These are phyloP conservation scores for Ceratocystis albifundus DNA, from an alignment of 2,329 filamentous ascomycete genomes.

Conservation along the genomic window DNA sequence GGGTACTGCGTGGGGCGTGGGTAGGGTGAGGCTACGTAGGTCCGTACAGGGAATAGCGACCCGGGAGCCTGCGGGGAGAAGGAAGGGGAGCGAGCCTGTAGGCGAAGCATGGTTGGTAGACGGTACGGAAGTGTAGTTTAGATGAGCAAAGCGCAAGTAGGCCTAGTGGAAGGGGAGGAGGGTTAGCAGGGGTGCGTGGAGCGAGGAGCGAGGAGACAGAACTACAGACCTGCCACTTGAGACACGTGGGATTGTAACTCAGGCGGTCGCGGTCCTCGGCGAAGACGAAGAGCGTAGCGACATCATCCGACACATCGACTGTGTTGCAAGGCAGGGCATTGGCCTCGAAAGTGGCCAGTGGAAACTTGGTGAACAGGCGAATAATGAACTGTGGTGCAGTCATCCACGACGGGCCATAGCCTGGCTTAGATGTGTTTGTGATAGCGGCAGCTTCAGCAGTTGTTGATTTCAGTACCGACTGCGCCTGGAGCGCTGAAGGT, in stretches of 20 bases:
- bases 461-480: background rate
- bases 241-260: constrained; percentile 82
- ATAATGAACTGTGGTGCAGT: constrained; percentile 64
- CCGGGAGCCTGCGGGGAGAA: constrained; percentile 45
- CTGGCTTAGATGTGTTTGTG: background rate
- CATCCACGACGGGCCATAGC: constrained; percentile 33
- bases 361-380: constrained; percentile 72
- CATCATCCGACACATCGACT: constrained; percentile 31
- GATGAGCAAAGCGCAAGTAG: constrained; percentile 64
- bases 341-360: constrained; percentile 60
- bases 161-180: constrained; percentile 41
- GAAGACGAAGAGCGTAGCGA: constrained; percentile 65
- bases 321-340: constrained; percentile 61
- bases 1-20: constrained; percentile 29
- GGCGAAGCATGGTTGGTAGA: constrained; percentile 93
- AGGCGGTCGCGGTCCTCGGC: constrained; percentile 51
- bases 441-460: no score
- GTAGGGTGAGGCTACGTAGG: constrained; percentile 52
- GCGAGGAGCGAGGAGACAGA: background rate
- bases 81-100: constrained; percentile 74
- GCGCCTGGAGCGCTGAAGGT: background rate
- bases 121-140: constrained; percentile 54
- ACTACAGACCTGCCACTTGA: constrained; percentile 81
- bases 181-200: constrained; percentile 11
- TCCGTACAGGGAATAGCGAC: constrained; percentile 32